These are phyloP conservation scores for Crucibulum laeve DNA, from an alignment of 768 basidiomycete species.

Conservation along the genomic window DNA sequence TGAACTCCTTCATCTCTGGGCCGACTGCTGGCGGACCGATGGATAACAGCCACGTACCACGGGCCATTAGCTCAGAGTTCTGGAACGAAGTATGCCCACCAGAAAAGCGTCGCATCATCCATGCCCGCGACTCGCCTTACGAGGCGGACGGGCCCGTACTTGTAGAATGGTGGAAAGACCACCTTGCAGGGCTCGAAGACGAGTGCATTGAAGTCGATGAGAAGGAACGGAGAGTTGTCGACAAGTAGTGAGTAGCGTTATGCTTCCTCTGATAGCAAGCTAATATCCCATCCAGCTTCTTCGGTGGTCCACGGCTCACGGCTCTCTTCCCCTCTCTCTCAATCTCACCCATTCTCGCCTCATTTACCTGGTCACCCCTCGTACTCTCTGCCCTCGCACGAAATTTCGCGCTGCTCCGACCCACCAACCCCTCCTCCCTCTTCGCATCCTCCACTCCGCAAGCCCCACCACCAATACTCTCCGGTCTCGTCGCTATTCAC, in stretches of 20 bases:
- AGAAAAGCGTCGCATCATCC: slow-evolving; percentile 13
- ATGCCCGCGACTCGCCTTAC: slow-evolving; percentile 24
- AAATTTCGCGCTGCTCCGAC: neutral
- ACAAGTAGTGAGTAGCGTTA: slow-evolving; percentile 35
- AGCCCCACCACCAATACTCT: neutral
- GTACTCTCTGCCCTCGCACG: neutral
- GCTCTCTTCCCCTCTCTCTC: neutral
- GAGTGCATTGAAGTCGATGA: slow-evolving; percentile 27
- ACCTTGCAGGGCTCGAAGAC: neutral
- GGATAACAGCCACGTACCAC: neutral
- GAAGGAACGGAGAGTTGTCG: slow-evolving; percentile 41
- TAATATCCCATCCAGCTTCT: slow-evolving; percentile 28
- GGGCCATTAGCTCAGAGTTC: slow-evolving; percentile 42
- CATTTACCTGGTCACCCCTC: slow-evolving; percentile 1
- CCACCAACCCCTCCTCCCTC: neutral
- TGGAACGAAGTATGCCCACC: slow-evolving; percentile 45
- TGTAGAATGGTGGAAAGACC: slow-evolving; percentile 45
- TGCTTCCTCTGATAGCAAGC: neutral
- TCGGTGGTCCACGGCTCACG: slow-evolving; percentile 11
- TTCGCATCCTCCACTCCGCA: neutral
- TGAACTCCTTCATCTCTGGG: slow-evolving; percentile 56
- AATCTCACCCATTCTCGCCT: neutral
- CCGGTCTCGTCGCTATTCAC: slow-evolving; percentile 46
- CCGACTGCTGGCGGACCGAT: slow-evolving; percentile 44
- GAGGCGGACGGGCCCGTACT: slow-evolving; percentile 35